Percentiles rank a stretch among this genome's conserved stretches.
phyloP scores from a whole-genome alignment of 331 rosid genomes.

The Malus hybrid region DNA sequence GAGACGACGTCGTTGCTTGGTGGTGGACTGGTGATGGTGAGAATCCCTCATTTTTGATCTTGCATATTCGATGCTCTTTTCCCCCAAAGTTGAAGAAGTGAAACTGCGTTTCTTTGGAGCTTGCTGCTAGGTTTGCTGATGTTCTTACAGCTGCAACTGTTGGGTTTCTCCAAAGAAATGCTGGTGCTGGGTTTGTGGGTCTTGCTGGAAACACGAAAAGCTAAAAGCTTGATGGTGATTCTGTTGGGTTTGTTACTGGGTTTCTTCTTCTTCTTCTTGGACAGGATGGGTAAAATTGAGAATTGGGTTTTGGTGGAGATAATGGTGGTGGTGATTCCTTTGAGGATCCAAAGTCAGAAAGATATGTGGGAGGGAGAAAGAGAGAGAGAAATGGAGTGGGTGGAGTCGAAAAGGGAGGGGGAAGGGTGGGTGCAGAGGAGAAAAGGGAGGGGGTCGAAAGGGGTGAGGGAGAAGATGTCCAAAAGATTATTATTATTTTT shows the following conservation, averaged over 20 bases:
- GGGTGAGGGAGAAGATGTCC: too few species aligned
- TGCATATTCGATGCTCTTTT: conserved; percentile 53
- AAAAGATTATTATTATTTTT: too few species aligned
- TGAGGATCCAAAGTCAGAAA: too few species aligned
- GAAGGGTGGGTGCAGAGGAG: too few species aligned
- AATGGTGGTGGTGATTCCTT: too few species aligned
- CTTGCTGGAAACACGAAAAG: conserved; percentile 16
- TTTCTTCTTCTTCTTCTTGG: not conserved
- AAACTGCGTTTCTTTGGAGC: conserved; percentile 29
- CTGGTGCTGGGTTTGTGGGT: not conserved
- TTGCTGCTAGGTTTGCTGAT: not conserved
- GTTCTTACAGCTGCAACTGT: not conserved
- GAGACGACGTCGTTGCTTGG: conserved; percentile 25
- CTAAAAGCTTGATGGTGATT: conserved; percentile 16
- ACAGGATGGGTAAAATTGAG: too few species aligned
- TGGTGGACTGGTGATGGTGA: not conserved
- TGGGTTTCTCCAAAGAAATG: not conserved
- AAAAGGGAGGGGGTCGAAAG: too few species aligned
- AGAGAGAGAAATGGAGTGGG: too few species aligned
- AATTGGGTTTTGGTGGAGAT: too few species aligned
- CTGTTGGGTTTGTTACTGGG: not conserved
- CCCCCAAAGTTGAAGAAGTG: conserved; percentile 3
- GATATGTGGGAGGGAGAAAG: too few species aligned
- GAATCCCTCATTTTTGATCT: conserved; percentile 62
- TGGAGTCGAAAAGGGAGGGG: too few species aligned